Conservation (phyloP, 2,329 filamentous ascomycete species). For the Pestalotiopsis sp. region DNA sequence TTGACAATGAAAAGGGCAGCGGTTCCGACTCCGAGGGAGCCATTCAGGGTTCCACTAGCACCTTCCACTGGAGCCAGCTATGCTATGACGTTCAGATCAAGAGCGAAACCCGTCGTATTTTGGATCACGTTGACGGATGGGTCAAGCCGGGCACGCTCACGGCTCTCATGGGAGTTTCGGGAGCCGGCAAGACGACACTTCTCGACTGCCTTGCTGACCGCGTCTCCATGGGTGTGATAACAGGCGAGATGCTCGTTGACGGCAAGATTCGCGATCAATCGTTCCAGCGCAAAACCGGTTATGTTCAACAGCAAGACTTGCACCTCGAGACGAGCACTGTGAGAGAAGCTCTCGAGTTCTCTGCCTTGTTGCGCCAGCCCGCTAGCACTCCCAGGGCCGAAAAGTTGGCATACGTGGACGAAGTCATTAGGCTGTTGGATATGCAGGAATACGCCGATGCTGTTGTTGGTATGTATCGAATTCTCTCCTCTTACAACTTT, state of each 20-base stretch:
- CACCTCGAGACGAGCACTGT: constrained; percentile 52
- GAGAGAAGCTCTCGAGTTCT: constrained; percentile 41
- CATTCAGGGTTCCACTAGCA: constrained; percentile 22
- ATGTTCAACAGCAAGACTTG: constrained; percentile 90
- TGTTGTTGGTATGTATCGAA: constrained; percentile 60
- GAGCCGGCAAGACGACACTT: constrained; percentile 92
- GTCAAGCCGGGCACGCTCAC: constrained; percentile 90
- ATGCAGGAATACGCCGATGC: constrained; percentile 69
- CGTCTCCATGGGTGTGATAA: constrained; percentile 85
- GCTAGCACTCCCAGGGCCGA: constrained; percentile 56
- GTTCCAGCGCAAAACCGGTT: constrained; percentile 90
- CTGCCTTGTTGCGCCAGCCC: constrained; percentile 64
- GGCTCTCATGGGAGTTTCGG: constrained; percentile 80
- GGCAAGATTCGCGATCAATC: constrained; percentile 70
- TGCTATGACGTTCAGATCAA: constrained; percentile 81
- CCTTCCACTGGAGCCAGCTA: constrained; percentile 85
- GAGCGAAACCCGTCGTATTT: constrained; percentile 68
- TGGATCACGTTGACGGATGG: constrained; percentile 89
- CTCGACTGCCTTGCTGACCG: constrained; percentile 84
- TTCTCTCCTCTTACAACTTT: constrained; percentile 39
- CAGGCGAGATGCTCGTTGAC: constrained; percentile 74
- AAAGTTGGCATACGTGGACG: constrained; percentile 65
- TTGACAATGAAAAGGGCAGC: neutral
- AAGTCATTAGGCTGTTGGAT: constrained; percentile 66
- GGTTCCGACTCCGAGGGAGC: neutral